Base-by-base conservation (phyloP, 495 filamentous ascomycete species). In the Trichoderma asperelloides region DNA sequence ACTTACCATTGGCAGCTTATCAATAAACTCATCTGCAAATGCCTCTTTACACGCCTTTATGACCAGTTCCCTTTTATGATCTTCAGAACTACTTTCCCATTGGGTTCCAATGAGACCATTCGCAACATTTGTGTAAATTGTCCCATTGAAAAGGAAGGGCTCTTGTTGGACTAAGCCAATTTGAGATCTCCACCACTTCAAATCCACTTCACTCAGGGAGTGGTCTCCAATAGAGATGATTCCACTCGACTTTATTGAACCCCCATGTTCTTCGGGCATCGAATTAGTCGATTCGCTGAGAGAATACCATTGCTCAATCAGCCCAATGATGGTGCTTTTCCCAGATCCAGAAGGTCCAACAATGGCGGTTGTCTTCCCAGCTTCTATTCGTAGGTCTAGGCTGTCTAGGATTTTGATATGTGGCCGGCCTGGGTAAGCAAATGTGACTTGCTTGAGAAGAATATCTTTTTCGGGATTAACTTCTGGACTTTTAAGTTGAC, bases 301-400 rank as follows among this genome's bases (percentile, higher is more conserved):
- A 7, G 33, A 3, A 37, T 37, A 37, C 33, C 33, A 37, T 37
- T 37, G 33, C 33, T 37, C 33, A 7, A 37, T 37, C 2, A 37
- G 41, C 6, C 80, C 84, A 0, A 89, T 84, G 49, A 91, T 84
- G 0, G 89, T 92, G 66, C 84, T 88, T 71, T 79, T 93, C 8
- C 89, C 89, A 21, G 86, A 88, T 6, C 89, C 89, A 1, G 87
- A 90, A 23, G 92, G 85, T 1, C 93, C 89, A 62, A 95, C 90
- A 62, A 97, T 82, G n/a, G 93, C 91, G 21, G 90, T 91, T 21
- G 87, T 87, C 73, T 95, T 92, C 1, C 93, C 92, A 6, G 91
- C 87, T 7, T 89, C 87, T 16, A 91, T 80, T 0, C 71, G 75
- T 7, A 89, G 67, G 55, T 75, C 79, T 27, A 89, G 71, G n/a